A percentile compares a stretch with the other conserved stretches of the same genome.
These are phyloP conservation scores for Acanthamoeba rhysodes DNA, from an alignment of 208 protist species.

Conservation along the genomic window DNA sequence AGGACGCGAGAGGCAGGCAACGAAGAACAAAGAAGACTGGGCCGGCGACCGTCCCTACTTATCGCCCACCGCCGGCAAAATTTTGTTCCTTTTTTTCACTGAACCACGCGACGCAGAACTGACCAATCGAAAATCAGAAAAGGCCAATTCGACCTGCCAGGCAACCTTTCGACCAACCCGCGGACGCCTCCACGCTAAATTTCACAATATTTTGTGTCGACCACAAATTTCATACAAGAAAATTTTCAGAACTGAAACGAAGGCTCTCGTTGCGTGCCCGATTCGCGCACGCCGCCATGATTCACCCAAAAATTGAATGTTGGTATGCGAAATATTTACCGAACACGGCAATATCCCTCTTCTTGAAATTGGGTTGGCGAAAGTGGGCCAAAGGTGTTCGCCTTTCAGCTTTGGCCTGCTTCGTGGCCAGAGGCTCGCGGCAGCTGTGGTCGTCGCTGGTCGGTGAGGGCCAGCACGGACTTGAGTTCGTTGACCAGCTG, in stretches of 20 bases:
- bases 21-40: slow-evolving; percentile 37
- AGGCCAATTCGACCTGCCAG: too few species aligned
- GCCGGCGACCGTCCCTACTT: slow-evolving; percentile 25
- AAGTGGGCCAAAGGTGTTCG: too few species aligned
- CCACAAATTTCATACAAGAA: slow-evolving; percentile 21
- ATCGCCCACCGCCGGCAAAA: background rate
- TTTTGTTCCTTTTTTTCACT: slow-evolving; percentile 33
- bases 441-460: background rate
- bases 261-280: background rate
- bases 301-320: background rate
- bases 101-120: background rate
- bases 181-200: background rate
- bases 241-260: slow-evolving; percentile 28
- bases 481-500: background rate
- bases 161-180: background rate
- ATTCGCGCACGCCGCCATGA: background rate
- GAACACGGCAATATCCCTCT: slow-evolving; percentile 22
- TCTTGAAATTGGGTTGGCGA: background rate
- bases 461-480: background rate
- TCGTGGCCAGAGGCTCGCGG: too few species aligned
- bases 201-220: background rate
- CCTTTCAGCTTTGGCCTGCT: background rate
- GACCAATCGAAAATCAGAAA: too few species aligned
- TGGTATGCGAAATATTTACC: slow-evolving; percentile 1
- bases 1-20: background rate